These are phyloP conservation scores for Xylaria sp. DNA, from an alignment of 2,329 filamentous ascomycete genomes.

Conservation along the genomic window DNA sequence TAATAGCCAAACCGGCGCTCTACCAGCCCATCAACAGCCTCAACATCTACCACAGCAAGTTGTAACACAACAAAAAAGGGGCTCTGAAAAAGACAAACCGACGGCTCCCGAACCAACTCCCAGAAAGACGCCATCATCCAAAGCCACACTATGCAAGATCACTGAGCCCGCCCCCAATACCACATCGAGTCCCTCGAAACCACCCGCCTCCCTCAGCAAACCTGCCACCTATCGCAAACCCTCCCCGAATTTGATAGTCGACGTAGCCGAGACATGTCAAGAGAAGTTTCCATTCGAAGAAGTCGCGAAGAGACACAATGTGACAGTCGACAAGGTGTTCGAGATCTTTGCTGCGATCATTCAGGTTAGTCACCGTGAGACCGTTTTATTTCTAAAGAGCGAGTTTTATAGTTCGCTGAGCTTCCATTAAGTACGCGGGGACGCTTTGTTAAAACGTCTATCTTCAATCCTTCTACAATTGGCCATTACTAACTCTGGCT, in stretches of 20 bases:
- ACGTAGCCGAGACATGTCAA: conserved; percentile 56
- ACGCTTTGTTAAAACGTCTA: no score
- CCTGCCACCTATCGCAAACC: conserved; percentile 45
- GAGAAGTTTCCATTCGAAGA: conserved; percentile 52
- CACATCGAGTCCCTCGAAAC: conserved; percentile 29
- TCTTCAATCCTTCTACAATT: neutral
- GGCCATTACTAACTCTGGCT: neutral
- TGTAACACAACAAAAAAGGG: neutral
- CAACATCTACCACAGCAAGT: conserved; percentile 2
- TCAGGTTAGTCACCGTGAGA: conserved; percentile 34
- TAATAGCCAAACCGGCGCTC: conserved; percentile 27
- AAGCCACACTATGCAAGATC: neutral
- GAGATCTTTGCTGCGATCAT: conserved; percentile 56
- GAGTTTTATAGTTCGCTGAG: neutral
- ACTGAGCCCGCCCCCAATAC: neutral
- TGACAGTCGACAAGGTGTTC: conserved; percentile 50
- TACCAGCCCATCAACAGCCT: conserved; percentile 25
- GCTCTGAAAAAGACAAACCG: neutral
- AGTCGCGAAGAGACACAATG: conserved; percentile 52
- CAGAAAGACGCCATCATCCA: neutral
- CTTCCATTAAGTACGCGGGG: no score
- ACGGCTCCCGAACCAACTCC: neutral
- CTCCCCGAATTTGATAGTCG: conserved; percentile 50
- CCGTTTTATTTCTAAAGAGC: neutral
- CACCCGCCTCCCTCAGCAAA: conserved; percentile 36